phyloP scores from a whole-genome alignment of 2,329 filamentous ascomycete species.

The Gremmenia infestans region DNA sequence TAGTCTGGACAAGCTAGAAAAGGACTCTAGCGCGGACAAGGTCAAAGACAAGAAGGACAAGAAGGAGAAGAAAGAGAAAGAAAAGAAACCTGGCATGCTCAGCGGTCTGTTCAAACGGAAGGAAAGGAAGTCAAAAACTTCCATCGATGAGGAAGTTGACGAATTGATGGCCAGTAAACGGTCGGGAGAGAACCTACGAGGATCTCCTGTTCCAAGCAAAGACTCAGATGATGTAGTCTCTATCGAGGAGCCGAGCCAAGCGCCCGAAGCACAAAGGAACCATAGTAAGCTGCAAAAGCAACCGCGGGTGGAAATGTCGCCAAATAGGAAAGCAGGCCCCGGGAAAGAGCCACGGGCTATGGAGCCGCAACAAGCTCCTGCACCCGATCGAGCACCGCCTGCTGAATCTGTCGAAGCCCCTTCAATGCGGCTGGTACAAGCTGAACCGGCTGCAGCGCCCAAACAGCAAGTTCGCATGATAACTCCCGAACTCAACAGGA shows the following conservation, averaged over 20 bases:
- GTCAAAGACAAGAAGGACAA: slow-evolving; percentile 64
- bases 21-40: slow-evolving; percentile 59
- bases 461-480: slow-evolving; percentile 28
- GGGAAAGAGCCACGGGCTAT: slow-evolving; percentile 18
- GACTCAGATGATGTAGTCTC: slow-evolving; percentile 28
- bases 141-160: slow-evolving; percentile 52
- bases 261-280: slow-evolving; percentile 44
- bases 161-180: slow-evolving; percentile 25
- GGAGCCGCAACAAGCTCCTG: slow-evolving; percentile 23
- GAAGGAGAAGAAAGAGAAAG: slow-evolving; percentile 53
- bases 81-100: slow-evolving; percentile 54
- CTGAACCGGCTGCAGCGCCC: slow-evolving; percentile 19
- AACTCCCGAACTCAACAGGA: slow-evolving; percentile 34
- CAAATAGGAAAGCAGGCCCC: slow-evolving; percentile 19
- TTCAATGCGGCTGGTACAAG: slow-evolving; percentile 29
- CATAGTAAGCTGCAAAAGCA: slow-evolving; percentile 69
- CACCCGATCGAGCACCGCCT: slow-evolving; percentile 24
- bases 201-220: slow-evolving; percentile 29
- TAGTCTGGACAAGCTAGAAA: slow-evolving; percentile 74
- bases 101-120: slow-evolving; percentile 50
- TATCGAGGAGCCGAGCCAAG: slow-evolving; percentile 24
- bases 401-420: slow-evolving; percentile 24
- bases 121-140: slow-evolving; percentile 41
- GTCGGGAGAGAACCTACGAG: slow-evolving; percentile 40
- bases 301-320: slow-evolving; percentile 30